Evolutionary conservation across 2,329 filamentous ascomycete genomes (phyloP).

Genomic region (Exserohilum turcica): DNA sequence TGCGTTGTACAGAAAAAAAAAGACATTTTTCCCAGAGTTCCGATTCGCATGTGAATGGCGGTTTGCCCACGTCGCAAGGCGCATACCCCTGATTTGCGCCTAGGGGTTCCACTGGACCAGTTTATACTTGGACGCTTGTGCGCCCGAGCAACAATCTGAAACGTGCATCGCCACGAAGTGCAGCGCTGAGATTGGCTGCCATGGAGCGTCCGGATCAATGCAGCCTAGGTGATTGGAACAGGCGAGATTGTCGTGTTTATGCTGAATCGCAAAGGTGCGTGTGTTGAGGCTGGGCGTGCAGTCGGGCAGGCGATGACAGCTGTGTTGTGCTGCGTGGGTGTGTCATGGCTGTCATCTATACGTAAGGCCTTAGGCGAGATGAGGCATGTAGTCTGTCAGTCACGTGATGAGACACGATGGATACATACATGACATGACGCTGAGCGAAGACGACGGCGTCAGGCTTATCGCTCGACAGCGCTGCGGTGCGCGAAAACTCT

Average conservation of each 20-base stretch:
- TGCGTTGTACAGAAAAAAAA: not conserved
- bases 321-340: no score
- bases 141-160: slow-evolving; percentile 1
- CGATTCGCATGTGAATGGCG: not conserved
- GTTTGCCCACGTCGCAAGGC: not conserved
- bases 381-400: no score
- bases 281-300: not conserved
- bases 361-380: no score
- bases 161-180: not conserved
- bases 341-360: no score
- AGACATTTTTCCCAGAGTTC: not conserved
- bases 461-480: no score
- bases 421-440: no score
- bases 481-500: no score
- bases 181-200: not conserved
- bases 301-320: not conserved
- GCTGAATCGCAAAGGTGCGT: not conserved
- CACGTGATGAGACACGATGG: no score
- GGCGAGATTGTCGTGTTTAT: not conserved
- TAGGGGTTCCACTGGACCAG: not conserved
- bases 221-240: not conserved
- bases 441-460: no score
- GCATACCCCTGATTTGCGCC: not conserved
- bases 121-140: not conserved
- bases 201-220: not conserved